phyloP scores from a whole-genome alignment of 805 yeast species.

The Yamadazyma paraphyllophila region DNA sequence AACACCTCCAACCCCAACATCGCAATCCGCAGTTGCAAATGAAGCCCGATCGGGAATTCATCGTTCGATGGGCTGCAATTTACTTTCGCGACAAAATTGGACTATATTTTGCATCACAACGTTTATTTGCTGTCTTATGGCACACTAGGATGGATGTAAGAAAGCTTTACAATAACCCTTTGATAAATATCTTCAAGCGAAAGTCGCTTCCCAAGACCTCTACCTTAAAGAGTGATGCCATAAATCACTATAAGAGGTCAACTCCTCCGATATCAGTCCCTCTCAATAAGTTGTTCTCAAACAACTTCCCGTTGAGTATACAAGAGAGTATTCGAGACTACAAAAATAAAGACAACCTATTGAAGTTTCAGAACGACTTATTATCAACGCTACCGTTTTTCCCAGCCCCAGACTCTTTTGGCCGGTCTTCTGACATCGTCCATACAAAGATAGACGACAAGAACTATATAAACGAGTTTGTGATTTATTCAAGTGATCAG shows the following conservation, averaged over 20 bases:
- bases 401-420: slow-evolving; percentile 31
- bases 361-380: slow-evolving; percentile 47
- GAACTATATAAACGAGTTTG: slow-evolving; percentile 40
- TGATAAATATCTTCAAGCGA: background rate
- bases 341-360: slow-evolving; percentile 32
- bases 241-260: slow-evolving; percentile 43
- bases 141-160: slow-evolving; percentile 5
- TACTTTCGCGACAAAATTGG: background rate
- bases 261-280: slow-evolving; percentile 73
- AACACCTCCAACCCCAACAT: too few species aligned
- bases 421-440: slow-evolving; percentile 30
- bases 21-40: background rate
- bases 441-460: slow-evolving; percentile 25
- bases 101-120: background rate
- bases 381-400: slow-evolving; percentile 46
- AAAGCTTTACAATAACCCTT: slow-evolving; percentile 7
- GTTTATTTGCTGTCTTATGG: slow-evolving; percentile 1
- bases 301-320: slow-evolving; percentile 57
- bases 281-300: slow-evolving; percentile 48
- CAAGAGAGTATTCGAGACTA: slow-evolving; percentile 56
- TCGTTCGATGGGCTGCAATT: background rate
- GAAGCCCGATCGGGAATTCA: background rate
- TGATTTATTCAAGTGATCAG: slow-evolving; percentile 31
- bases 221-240: slow-evolving; percentile 1
- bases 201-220: background rate